phyloP scores from a whole-genome alignment of 139 green algal species.

The Chlorella vulgaris region DNA sequence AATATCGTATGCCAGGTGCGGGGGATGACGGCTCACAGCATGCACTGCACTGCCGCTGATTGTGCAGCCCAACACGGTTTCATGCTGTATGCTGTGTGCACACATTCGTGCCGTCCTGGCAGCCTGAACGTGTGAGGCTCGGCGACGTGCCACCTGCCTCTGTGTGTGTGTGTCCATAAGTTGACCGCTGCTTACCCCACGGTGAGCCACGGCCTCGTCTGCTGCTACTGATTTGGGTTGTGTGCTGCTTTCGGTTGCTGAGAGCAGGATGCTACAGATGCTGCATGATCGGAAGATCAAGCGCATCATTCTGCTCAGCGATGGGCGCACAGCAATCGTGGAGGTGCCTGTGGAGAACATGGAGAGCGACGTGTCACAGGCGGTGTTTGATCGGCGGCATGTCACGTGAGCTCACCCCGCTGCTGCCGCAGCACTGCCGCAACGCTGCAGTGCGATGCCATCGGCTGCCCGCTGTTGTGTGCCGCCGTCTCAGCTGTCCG shows the following conservation, averaged over 20 bases:
- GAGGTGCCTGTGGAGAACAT: constrained; percentile 66
- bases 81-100: background rate
- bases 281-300: constrained; percentile 63
- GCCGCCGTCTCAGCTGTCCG: too few species aligned
- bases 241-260: too few species aligned
- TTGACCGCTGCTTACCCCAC: too few species aligned
- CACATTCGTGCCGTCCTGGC: too few species aligned
- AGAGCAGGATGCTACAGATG: constrained; percentile 65
- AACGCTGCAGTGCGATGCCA: background rate
- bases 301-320: constrained; percentile 64
- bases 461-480: too few species aligned
- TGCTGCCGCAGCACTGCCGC: background rate
- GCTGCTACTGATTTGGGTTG: too few species aligned
- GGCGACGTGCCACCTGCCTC: too few species aligned
- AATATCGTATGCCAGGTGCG: constrained; percentile 46
- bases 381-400: constrained; percentile 37
- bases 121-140: too few species aligned
- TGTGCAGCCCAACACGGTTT: too few species aligned
- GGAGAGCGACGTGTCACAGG: constrained; percentile 31
- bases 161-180: too few species aligned
- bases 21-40: background rate
- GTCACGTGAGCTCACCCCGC: constrained; percentile 2
- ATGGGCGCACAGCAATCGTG: constrained; percentile 72
- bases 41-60: too few species aligned
- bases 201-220: too few species aligned